A percentile compares a stretch with the other conserved stretches of the same genome.
phyloP scores from a whole-genome alignment of 768 basidiomycete species.

The Mycena belliarum region DNA sequence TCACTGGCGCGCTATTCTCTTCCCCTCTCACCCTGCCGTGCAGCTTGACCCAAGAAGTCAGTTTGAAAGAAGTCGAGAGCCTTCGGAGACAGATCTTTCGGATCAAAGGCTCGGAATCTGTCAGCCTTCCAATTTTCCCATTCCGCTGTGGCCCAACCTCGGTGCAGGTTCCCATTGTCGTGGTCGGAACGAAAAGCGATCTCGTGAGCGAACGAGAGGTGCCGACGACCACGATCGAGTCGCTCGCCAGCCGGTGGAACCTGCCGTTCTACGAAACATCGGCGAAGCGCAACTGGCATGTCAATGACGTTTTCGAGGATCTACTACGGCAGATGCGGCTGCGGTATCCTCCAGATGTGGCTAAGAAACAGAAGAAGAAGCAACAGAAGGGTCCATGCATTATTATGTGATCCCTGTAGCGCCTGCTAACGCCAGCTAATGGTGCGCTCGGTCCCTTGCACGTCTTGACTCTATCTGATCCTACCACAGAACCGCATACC shows the following conservation, averaged over 20 bases:
- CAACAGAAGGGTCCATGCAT: conserved; percentile 32
- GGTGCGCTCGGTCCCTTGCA: conserved; percentile 1
- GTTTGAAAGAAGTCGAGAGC: conserved; percentile 75
- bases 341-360: conserved; percentile 56
- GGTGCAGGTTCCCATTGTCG: conserved; percentile 74
- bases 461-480: no score
- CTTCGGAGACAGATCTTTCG: conserved; percentile 81
- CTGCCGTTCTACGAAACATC: conserved; percentile 87
- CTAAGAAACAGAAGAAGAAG: conserved; percentile 37
- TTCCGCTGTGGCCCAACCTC: conserved; percentile 2
- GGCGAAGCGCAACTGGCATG: conserved; percentile 83
- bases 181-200: conserved; percentile 87
- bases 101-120: conserved; percentile 70
- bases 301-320: conserved; percentile 77
- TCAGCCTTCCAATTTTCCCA: conserved; percentile 31
- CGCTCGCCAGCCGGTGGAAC: conserved; percentile 64
- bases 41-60: conserved; percentile 82
- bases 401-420: conserved; percentile 40
- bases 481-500: conserved; percentile 18
- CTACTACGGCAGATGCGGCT: conserved; percentile 73
- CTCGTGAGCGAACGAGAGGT: conserved; percentile 82
- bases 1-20: neutral
- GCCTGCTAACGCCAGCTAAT: conserved; percentile 6
- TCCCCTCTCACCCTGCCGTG: conserved; percentile 2
- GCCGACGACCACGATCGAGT: conserved; percentile 59